Base-by-base conservation (phyloP, 2,329 filamentous ascomycete species). In the Trichoderma arundinaceum region DNA sequence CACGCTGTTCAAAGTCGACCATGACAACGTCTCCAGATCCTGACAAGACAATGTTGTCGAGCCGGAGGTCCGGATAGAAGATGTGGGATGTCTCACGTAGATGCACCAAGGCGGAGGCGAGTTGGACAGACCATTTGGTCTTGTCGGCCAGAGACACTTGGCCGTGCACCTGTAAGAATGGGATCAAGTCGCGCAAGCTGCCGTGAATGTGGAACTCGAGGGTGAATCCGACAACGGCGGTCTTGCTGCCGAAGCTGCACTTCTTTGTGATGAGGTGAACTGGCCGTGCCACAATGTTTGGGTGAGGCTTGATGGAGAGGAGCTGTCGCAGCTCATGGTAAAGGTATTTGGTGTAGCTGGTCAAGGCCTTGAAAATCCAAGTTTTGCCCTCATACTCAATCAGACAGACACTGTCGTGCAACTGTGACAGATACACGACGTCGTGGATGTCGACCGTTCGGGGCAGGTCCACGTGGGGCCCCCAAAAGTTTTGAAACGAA, bases 1-100 rank as follows among this genome's bases (percentile, higher is more conserved):
- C 86, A 38, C 86, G 81, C 73, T 88, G 86, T 74, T 88, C 86
- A 70, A 88, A 87, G 68, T 88, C 86, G 4, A 88, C 80, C 80
- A 88, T 83, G 70, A 88, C 72, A 9, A 82, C 74, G 62, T 86
- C 79, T 19, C 76, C 76, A 1, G 75, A 70, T 22, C 77, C 77
- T 1, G 83, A 82, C 13, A 87, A 74, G 3, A 88, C 82, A 39
- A 88, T 78, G 69, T 88, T 88, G 73, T 88, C 86, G 4, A 88
- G 80, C 13, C 86, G 83, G 13, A 88, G 78, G 68, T 88, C 86
- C 1, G 85, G 83, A 68, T 88, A 88, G 71, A 84, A 87, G 28
- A 80, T 79, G 41, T 71, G 72, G 10, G 80, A 79, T 13, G 77
- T 76, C 53, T 77, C 73, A 56, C 80, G 81, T 51, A 86, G 76